These are phyloP conservation scores for Maudiozyma serrabonitensis DNA, from an alignment of 805 yeast species.

Conservation along the genomic window DNA sequence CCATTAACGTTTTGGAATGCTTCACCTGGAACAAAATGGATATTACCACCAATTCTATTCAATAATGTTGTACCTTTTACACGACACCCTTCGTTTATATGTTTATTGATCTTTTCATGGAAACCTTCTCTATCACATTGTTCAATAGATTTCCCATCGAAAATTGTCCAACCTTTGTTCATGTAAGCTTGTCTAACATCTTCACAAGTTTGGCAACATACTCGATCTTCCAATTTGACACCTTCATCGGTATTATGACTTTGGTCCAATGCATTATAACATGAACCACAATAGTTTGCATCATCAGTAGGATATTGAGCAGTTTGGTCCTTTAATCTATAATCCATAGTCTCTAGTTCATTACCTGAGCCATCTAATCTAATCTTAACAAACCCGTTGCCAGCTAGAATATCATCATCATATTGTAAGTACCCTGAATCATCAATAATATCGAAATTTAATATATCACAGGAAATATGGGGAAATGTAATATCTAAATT, in stretches of 20 bases:
- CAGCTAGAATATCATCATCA: constrained; percentile 38
- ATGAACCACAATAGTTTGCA: constrained; percentile 64
- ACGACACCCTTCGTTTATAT: constrained; percentile 79
- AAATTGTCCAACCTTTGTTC: constrained; percentile 74
- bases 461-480: constrained; percentile 69
- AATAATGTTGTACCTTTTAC: constrained; percentile 69
- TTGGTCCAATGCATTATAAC: constrained; percentile 78
- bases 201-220: constrained; percentile 81
- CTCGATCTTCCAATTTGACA: constrained; percentile 30
- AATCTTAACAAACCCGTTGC: constrained; percentile 51
- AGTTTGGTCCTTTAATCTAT: constrained; percentile 40
- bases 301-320: constrained; percentile 88
- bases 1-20: constrained; percentile 42
- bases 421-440: constrained; percentile 73
- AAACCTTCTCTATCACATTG: constrained; percentile 93
- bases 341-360: constrained; percentile 39
- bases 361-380: constrained; percentile 46
- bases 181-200: constrained; percentile 75
- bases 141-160: constrained; percentile 74
- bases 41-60: constrained; percentile 79
- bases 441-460: constrained; percentile 82
- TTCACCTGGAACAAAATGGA: constrained; percentile 95
- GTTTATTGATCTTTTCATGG: constrained; percentile 46
- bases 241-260: constrained; percentile 30
- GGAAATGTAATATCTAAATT: constrained; percentile 79